Conservation (phyloP, 1,139 yeast genomes). For the Blastobotrys proliferans region DNA sequence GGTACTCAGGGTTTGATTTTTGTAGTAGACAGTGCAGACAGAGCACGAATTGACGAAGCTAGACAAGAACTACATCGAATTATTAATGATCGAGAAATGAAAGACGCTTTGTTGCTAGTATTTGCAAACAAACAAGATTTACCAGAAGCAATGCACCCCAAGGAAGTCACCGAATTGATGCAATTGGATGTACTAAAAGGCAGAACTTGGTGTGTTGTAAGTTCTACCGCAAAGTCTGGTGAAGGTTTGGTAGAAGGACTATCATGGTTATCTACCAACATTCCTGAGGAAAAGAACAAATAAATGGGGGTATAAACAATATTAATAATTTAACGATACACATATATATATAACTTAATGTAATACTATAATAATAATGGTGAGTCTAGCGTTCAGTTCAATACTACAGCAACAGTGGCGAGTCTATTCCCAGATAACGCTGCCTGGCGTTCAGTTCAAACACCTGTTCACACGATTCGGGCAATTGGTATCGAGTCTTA, state of each 20-base stretch:
- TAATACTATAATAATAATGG: not conserved
- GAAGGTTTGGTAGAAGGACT: slow-evolving; percentile 88
- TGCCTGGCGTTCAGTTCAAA: slow-evolving; percentile 34
- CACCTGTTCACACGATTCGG: slow-evolving; percentile 36
- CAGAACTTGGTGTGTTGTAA: slow-evolving; percentile 87
- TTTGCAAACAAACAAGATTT: slow-evolving; percentile 89
- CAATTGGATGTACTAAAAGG: slow-evolving; percentile 81
- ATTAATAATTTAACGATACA: too few species aligned
- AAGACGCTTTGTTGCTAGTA: slow-evolving; percentile 71
- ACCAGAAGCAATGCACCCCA: slow-evolving; percentile 88
- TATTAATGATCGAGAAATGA: slow-evolving; percentile 74
- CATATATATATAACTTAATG: not conserved
- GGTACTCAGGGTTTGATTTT: slow-evolving; percentile 93
- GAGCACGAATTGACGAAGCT: slow-evolving; percentile 68
- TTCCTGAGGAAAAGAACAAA: slow-evolving; percentile 37
- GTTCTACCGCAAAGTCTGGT: slow-evolving; percentile 87
- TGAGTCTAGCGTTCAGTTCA: too few species aligned
- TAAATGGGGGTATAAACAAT: too few species aligned
- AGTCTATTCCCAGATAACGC: slow-evolving; percentile 29
- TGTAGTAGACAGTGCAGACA: slow-evolving; percentile 82
- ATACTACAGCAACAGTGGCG: slow-evolving; percentile 16
- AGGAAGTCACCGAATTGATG: slow-evolving; percentile 80
- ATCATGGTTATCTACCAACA: slow-evolving; percentile 78
- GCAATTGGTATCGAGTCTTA: slow-evolving; percentile 28
- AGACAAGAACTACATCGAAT: slow-evolving; percentile 75